These are phyloP conservation scores for Calendula officinalis DNA, from an alignment of 129 eudicot species.

Conservation along the genomic window DNA sequence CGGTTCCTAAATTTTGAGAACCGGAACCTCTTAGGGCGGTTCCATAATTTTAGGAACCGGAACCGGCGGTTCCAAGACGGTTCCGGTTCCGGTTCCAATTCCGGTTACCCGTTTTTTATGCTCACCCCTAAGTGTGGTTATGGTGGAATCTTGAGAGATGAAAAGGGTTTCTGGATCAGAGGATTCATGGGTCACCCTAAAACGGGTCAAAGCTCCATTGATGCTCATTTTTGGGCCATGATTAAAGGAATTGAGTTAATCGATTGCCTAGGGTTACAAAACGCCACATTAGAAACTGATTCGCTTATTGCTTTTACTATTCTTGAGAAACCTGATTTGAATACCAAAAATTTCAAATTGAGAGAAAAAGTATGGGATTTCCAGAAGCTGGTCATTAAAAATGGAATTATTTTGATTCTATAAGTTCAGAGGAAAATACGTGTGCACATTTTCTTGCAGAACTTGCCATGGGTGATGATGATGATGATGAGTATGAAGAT, in stretches of 20 bases:
- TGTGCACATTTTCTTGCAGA: conserved; percentile 18
- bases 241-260: conserved; percentile 11
- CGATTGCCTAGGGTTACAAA: conserved; percentile 14
- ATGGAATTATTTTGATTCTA: neutral
- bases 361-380: conserved; percentile 9
- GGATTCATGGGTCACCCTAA: conserved; percentile 19
- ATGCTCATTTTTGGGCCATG: neutral
- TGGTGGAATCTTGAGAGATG: conserved; percentile 22
- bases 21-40: too few species aligned
- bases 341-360: neutral
- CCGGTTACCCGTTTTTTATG: too few species aligned
- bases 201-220: neutral
- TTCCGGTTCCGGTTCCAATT: too few species aligned
- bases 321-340: conserved; percentile 9
- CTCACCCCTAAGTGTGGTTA: conserved; percentile 1
- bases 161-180: conserved; percentile 17
- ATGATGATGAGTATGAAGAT: conserved; percentile 20
- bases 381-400: conserved; percentile 10
- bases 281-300: conserved; percentile 16
- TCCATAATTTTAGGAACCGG: too few species aligned
- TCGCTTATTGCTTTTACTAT: conserved; percentile 5
- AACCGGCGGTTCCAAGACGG: too few species aligned
- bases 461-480: conserved; percentile 14
- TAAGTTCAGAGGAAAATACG: conserved; percentile 8
- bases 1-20: too few species aligned